Conservation (phyloP, 306 rosid genomes). For the Begonia peltatifolia region DNA sequence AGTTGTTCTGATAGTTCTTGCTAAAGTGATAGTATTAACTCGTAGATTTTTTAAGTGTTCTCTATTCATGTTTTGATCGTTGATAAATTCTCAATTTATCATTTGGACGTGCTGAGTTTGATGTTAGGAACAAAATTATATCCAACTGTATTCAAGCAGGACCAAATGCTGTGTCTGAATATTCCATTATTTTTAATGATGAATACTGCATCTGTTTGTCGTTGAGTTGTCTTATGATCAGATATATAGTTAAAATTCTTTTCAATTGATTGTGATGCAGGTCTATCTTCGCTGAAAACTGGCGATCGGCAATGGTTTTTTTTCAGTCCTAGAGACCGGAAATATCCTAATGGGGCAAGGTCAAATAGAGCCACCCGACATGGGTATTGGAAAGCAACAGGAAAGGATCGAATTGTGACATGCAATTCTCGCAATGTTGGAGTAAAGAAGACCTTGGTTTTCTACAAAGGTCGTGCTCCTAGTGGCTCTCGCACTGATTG, state of each 20-base stretch:
- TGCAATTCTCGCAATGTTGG: constrained; percentile 69
- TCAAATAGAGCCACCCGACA: constrained; percentile 70
- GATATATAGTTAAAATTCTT: too few relatives aligned
- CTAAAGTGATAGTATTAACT: too few relatives aligned
- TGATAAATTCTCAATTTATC: too few relatives aligned
- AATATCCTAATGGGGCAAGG: constrained; percentile 80
- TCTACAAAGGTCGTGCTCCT: constrained; percentile 77
- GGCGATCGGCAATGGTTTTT: constrained; percentile 94
- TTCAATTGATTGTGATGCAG: constrained; percentile 23
- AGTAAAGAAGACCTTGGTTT: constrained; percentile 73
- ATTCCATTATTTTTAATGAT: neutral
- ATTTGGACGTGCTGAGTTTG: too few relatives aligned
- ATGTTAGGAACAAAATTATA: too few relatives aligned
- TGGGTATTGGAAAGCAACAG: constrained; percentile 95
- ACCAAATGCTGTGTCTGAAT: neutral
- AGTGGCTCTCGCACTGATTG: constrained; percentile 79
- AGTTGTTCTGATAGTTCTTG: too few relatives aligned
- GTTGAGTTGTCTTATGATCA: too few relatives aligned
- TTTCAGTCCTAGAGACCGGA: constrained; percentile 81
- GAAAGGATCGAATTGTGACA: constrained; percentile 54
- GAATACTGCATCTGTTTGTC: neutral
- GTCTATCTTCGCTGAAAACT: constrained; percentile 46
- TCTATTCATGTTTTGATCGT: too few relatives aligned
- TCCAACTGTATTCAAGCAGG: too few relatives aligned
- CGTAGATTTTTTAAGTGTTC: too few relatives aligned